Evolutionary conservation across 2,329 filamentous ascomycete genomes (phyloP), one percentile per base, ranked within the genome.

Genomic region (Arthrobotrys megalospora): DNA sequence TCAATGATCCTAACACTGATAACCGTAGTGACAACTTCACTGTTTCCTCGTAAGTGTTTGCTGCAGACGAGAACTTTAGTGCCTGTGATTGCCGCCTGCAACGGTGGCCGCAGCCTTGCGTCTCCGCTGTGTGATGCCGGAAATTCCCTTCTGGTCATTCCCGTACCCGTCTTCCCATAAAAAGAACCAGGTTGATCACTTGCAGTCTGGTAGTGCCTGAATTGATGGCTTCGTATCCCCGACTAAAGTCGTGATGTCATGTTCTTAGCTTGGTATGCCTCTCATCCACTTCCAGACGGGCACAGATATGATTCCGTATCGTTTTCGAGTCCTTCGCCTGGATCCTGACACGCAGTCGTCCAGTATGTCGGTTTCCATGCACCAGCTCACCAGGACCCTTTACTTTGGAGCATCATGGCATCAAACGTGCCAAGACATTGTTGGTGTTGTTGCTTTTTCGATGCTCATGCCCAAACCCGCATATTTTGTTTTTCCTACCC

Each of bases 371-470:
- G 68, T 72, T 62, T 58, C 60, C 48, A 62, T 48, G 53, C 66
- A 41, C 45, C 58, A 36, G 43, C 34, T 53, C 45, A 38, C 48
- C 41, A 72, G 67, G 67, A 73, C 69, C 69, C 69, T 66, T 71
- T 71, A 50, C 55, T 66, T 69, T 76, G 21, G 66, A 70, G 66
- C 11, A 77, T 77, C 73, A 77, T 63, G 50, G 73, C 60, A 71
- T 66, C 65, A 77, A 77, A 77, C 66, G 24, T 71, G 73, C 73
- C 73, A 77, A 77, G 73, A 60, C 65, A n/a, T 16, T 43, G 48
- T 68, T 64, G 19, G 21, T 52, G 1, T 19, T 21, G 3, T 77
- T 77, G 73, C 73, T 77, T 77, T 71, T 76, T 68, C 48, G 32
- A 32, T 32, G 43, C 50, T 45, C 65, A 52, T 76, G 58, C 73